Evolutionary conservation across 2,329 filamentous ascomycete genomes (phyloP).

Genomic region (Nothophoma quercina): DNA sequence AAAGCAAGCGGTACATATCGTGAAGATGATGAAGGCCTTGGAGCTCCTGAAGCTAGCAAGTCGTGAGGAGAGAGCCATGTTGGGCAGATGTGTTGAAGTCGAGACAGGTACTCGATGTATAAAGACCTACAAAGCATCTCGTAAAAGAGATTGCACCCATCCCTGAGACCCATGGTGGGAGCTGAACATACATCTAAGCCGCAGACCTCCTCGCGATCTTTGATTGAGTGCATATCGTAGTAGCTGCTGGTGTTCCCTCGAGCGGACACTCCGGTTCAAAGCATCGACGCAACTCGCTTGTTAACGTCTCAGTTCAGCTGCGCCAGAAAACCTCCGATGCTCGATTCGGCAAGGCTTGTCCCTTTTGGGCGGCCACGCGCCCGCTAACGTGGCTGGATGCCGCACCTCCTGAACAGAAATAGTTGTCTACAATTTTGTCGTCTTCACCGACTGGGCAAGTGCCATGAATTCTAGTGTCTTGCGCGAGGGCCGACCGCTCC

Average conservation of each 20-base stretch:
- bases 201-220: not conserved
- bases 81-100: no score
- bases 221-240: not conserved
- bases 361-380: not conserved
- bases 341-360: not conserved
- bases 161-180: not conserved
- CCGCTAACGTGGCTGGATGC: not conserved
- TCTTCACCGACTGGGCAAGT: no score
- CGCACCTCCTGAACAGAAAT: no score
- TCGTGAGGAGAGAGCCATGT: not conserved
- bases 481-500: not conserved
- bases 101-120: no score
- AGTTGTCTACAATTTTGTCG: no score
- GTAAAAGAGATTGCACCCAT: not conserved
- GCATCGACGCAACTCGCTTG: not conserved
- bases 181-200: not conserved
- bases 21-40: constrained; percentile 19
- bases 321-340: not conserved
- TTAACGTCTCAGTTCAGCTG: not conserved
- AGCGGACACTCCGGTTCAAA: not conserved
- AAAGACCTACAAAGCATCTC: not conserved
- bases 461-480: not conserved
- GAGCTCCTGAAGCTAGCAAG: constrained; percentile 17
- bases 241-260: not conserved
- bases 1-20: constrained; percentile 24